Conservation (phyloP, 2,329 filamentous ascomycete genomes). For the Nemania sp. region DNA sequence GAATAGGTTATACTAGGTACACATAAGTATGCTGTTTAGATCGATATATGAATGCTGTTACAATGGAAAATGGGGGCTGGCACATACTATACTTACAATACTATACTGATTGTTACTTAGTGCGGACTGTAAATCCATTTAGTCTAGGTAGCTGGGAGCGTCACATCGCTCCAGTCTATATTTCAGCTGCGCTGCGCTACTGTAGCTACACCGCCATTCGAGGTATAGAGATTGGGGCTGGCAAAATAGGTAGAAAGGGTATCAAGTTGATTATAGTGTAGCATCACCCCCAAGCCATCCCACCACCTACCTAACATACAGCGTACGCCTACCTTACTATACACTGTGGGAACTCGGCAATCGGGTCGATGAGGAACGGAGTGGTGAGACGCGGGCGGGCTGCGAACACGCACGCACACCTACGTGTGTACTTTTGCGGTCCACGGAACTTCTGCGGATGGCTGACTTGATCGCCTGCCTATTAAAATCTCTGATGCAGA, state of each 20-base stretch:
- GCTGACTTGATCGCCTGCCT: conserved; percentile 4
- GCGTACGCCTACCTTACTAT: neutral
- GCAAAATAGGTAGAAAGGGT: conserved; percentile 4
- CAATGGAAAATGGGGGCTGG: conserved; percentile 8
- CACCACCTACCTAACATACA: conserved; percentile 1
- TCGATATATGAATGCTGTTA: conserved; percentile 15
- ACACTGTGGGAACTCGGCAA: conserved; percentile 22
- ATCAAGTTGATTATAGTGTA: conserved; percentile 33
- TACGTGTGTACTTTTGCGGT: neutral
- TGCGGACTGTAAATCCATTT: conserved; percentile 3
- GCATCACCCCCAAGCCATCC: conserved; percentile 34
- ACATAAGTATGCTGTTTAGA: neutral
- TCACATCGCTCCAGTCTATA: conserved; percentile 27
- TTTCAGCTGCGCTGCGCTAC: conserved; percentile 17
- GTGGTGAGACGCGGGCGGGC: conserved; percentile 14
- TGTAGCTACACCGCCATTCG: conserved; percentile 35
- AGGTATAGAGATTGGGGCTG: conserved; percentile 21
- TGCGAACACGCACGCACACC: neutral
- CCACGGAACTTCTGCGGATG: conserved; percentile 1
- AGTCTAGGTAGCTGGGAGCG: conserved; percentile 11
- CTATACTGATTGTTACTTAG: neutral
- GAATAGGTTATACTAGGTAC: neutral
- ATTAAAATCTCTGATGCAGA: conserved; percentile 16
- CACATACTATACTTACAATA: neutral
- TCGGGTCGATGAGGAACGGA: conserved; percentile 22